Evolutionary conservation across 2,329 filamentous ascomycete genomes (phyloP), one percentile per base, ranked within the genome.

Genomic region (Grosmannia penicillata): DNA sequence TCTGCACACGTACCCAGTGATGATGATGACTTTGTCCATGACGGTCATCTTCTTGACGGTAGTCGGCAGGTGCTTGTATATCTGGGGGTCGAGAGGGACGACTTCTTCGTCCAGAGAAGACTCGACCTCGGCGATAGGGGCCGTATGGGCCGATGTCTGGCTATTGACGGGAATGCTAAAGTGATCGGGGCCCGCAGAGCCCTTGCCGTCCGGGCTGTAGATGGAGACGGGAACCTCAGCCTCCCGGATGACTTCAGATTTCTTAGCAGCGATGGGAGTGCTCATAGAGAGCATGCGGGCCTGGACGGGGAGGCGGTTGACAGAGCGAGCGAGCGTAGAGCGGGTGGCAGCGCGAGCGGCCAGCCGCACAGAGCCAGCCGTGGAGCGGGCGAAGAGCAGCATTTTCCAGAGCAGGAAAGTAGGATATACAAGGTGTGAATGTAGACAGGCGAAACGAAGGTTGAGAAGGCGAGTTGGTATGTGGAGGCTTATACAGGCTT

Each of bases 1-100:
- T n/a, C n/a, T n/a, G n/a, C n/a, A n/a, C n/a, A 53, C 69, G 55
- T 66, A 78, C 73, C 75, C 80, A 54, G 80, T 84, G 49, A 85
- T 59, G 47, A 84, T 67, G 47, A 82, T 77, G 40, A 78, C 72
- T 67, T 83, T 83, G 54, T 66, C 76, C 55, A 70, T 71, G 43
- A 83, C 66, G 37, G 67, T 74, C 68, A 82, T 78, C 58, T 70
- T 78, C 58, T 75, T 67, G 59, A 84, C 65, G 26, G 76, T 83
- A 23, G 69, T 65, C 6, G 77, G 71, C 54, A 83, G 63, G 31
- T 63, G 56, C 35, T 66, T 56, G 56, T 65, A 75, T 39, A 72
- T 61, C 49, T 65, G 61, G 43, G 65, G 59, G 45, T 62, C 62
- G 32, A 79, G 61, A 17, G 72, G 72, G 21, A 59, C 49, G 35